Evolutionary conservation across 148 eudicot species (phyloP), one percentile per base, ranked within the genome.

Genomic region (Nepenthes mirabilis): DNA sequence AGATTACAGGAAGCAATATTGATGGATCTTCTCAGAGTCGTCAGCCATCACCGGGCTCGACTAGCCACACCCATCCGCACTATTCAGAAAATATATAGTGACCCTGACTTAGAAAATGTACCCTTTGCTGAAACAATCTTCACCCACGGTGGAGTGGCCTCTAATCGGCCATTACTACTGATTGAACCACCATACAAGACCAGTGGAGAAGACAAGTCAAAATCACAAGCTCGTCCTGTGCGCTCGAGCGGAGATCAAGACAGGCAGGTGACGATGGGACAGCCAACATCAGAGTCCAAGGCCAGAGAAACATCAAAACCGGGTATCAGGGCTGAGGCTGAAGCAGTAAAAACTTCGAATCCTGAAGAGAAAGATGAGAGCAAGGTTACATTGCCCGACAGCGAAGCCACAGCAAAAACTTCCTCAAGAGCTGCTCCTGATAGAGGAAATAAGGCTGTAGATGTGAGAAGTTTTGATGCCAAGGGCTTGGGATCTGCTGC

Each of bases 61-160:
- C 90, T 91, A 58, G 97, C 96, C 68, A 91, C 97, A 48, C 97
- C 97, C 35, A 81, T 91, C 40, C 95, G 96, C 53, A 85, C 96
- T 14, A 77, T 91, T 58, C 95, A 88, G 67, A 91, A 83, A 66
- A 62, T 76, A 52, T 83, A 73, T 36, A 72, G 56, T 14, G 90
- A 91, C 47, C 70, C 86, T 11, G 90, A 91, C 47, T 59, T 80
- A 65, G 97, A 85, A 14, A 77, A 65, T n/a, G 52, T 6, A 49
- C 11, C 67, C 64, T 79, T 62, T 73, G 6, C n/a, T 2, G 45
- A 40, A 40, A 40, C 95, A 6, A 55, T 75, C 12, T 81, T 65
- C 69, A 76, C 65, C 65, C 81, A 73, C 51, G 23, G 23, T 23
- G 74, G 77, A 56, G 76, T 80, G 14, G 67, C 84, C 48, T 52